Percentiles rank a stretch among this genome's conserved stretches.
Evolutionary conservation across 2,329 filamentous ascomycete species (phyloP).

Genomic region (Aspergillus fischeri): DNA sequence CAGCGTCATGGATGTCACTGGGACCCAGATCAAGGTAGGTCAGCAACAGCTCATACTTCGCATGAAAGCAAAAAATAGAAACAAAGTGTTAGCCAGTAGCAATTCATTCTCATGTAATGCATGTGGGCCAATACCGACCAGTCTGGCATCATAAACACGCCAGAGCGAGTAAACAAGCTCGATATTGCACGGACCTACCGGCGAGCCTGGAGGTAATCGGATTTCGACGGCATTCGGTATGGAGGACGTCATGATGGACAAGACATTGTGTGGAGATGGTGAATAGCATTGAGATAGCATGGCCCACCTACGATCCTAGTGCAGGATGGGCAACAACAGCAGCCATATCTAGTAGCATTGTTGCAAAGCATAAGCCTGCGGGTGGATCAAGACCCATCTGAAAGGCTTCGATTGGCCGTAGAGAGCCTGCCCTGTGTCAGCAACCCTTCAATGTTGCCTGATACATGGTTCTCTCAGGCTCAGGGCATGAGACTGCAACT

Average conservation of each 20-base stretch:
- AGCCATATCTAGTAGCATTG: constrained; percentile 11
- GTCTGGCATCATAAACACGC: constrained; percentile 1
- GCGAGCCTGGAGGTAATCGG: constrained; percentile 12
- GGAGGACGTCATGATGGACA: constrained; percentile 18
- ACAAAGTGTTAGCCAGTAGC: constrained; percentile 11
- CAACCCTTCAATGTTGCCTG: not conserved
- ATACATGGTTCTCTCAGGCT: not conserved
- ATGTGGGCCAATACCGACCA: constrained; percentile 8
- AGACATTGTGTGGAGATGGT: constrained; percentile 8
- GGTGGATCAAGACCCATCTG: constrained; percentile 15
- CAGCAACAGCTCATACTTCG: constrained; percentile 5
- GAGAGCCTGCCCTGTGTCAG: constrained; percentile 12
- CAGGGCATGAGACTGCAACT: not conserved
- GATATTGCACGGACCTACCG: constrained; percentile 11
- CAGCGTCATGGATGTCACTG: constrained; percentile 11
- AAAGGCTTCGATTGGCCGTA: constrained; percentile 7
- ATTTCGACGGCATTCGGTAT: constrained; percentile 2
- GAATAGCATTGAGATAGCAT: not conserved
- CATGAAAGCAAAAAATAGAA: constrained; percentile 16
- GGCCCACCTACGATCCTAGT: not conserved
- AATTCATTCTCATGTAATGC: constrained; percentile 6
- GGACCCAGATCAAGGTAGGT: constrained; percentile 7
- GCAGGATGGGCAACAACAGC: not conserved
- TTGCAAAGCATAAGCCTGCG: constrained; percentile 10
- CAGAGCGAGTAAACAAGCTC: constrained; percentile 9